Evolutionary conservation across 2,329 filamentous ascomycete genomes (phyloP).

Genomic region (Alternaria brassicae): DNA sequence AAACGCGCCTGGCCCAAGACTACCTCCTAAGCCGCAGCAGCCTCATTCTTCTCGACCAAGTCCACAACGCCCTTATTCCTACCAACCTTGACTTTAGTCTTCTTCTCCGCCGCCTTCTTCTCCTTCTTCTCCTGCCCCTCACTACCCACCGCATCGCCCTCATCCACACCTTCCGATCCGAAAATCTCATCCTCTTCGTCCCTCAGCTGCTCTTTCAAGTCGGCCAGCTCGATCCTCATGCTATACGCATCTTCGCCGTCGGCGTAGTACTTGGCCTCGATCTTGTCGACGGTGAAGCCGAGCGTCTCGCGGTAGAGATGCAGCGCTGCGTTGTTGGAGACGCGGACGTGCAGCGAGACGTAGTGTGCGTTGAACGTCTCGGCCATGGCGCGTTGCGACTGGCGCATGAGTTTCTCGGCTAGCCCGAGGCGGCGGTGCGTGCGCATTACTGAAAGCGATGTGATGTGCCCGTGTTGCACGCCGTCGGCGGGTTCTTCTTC

Average conservation of each 20-base stretch:
- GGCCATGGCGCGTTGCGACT: slow-evolving; percentile 95
- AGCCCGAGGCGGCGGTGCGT: slow-evolving; percentile 91
- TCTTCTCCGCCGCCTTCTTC: slow-evolving; percentile 29
- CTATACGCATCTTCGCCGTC: slow-evolving; percentile 95
- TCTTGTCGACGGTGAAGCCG: slow-evolving; percentile 49
- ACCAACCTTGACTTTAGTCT: slow-evolving; percentile 80
- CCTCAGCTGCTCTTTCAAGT: slow-evolving; percentile 62
- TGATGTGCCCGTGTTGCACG: slow-evolving; percentile 94
- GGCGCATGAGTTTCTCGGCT: slow-evolving; percentile 96
- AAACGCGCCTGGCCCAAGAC: too few relatives aligned
- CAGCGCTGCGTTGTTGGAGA: slow-evolving; percentile 89
- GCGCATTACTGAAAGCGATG: slow-evolving; percentile 91
- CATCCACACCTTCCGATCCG: slow-evolving; percentile 43
- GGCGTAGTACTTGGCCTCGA: slow-evolving; percentile 91
- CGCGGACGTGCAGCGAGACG: slow-evolving; percentile 93
- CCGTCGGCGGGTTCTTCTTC: slow-evolving; percentile 95
- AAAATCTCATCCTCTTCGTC: slow-evolving; percentile 48
- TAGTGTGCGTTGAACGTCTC: slow-evolving; percentile 91
- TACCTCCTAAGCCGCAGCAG: slow-evolving; percentile 19
- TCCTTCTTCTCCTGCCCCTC: slow-evolving; percentile 41
- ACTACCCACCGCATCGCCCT: slow-evolving; percentile 46
- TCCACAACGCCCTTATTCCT: slow-evolving; percentile 79
- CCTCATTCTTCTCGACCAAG: slow-evolving; percentile 74
- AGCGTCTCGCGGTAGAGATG: slow-evolving; percentile 82
- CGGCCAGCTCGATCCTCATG: slow-evolving; percentile 84